Evolutionary conservation across 805 yeast genomes (phyloP).

Genomic region (Candida lessepsii): DNA sequence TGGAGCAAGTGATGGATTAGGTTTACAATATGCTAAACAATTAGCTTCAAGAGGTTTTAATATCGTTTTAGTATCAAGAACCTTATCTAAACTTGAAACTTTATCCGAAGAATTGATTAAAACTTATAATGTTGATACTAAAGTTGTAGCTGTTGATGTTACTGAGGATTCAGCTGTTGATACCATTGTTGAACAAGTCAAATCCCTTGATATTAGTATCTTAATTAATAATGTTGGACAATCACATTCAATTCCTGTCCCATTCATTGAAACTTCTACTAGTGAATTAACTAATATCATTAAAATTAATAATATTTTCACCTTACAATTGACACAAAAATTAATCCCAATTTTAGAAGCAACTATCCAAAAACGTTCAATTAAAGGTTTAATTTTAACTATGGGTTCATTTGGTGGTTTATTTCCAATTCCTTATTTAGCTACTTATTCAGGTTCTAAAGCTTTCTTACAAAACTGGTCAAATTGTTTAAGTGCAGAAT

Average conservation of each 20-base stretch:
- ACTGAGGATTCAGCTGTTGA: slow-evolving; percentile 60
- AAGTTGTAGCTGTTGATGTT: slow-evolving; percentile 75
- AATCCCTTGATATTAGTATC: slow-evolving; percentile 62
- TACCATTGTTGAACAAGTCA: slow-evolving; percentile 45
- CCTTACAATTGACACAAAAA: slow-evolving; percentile 79
- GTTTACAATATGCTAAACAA: slow-evolving; percentile 86
- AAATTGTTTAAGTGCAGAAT: slow-evolving; percentile 81
- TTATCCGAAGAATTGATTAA: slow-evolving; percentile 61
- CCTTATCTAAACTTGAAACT: slow-evolving; percentile 68
- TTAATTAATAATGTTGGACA: slow-evolving; percentile 92
- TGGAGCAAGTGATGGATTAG: slow-evolving; percentile 97
- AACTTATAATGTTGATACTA: slow-evolving; percentile 60
- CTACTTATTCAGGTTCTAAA: slow-evolving; percentile 95
- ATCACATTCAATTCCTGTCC: slow-evolving; percentile 93
- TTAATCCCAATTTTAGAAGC: slow-evolving; percentile 66
- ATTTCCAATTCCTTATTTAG: slow-evolving; percentile 86
- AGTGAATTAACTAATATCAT: slow-evolving; percentile 77
- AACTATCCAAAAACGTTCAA: slow-evolving; percentile 27
- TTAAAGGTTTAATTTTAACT: slow-evolving; percentile 78
- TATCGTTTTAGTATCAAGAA: slow-evolving; percentile 80
- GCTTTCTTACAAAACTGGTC: slow-evolving; percentile 95
- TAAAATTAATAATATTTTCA: slow-evolving; percentile 80
- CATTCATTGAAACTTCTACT: slow-evolving; percentile 77
- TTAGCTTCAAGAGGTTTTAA: slow-evolving; percentile 85
- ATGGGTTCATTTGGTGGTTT: slow-evolving; percentile 98